phyloP scores from a whole-genome alignment of 495 filamentous ascomycete genomes.

The Aspergillus heteromorphus region DNA sequence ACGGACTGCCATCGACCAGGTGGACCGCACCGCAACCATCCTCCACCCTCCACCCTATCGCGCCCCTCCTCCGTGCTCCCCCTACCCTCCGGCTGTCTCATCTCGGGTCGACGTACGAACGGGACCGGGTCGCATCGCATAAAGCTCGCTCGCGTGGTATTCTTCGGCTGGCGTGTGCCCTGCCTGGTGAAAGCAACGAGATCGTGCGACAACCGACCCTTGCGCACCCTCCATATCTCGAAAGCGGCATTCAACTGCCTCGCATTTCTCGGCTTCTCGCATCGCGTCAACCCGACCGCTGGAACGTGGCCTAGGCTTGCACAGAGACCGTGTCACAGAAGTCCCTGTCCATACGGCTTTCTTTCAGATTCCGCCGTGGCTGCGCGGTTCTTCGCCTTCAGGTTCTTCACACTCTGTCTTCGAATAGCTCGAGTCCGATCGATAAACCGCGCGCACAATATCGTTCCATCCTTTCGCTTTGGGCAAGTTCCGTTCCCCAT shows the following conservation, averaged over 20 bases:
- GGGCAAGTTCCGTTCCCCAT: not conserved
- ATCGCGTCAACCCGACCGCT: constrained; percentile 1
- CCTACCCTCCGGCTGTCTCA: not conserved
- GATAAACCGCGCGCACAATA: not conserved
- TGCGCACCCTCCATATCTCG: not conserved
- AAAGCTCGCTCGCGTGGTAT: not conserved
- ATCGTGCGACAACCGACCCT: not conserved
- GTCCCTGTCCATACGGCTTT: too few species aligned
- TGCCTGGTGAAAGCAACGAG: constrained; percentile 8
- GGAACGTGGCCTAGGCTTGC: constrained; percentile 5
- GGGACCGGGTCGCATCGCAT: not conserved
- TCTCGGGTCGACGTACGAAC: not conserved
- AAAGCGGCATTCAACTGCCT: not conserved
- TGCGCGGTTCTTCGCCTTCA: too few species aligned
- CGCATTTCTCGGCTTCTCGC: not conserved
- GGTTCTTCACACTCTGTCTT: too few species aligned
- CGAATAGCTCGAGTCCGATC: not conserved
- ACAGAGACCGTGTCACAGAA: not conserved
- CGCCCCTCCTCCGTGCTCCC: not conserved
- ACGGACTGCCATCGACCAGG: not conserved
- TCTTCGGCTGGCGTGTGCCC: not conserved
- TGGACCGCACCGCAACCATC: not conserved
- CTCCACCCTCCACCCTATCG: not conserved
- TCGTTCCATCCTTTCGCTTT: not conserved
- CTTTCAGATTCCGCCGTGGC: too few species aligned